These are phyloP conservation scores for Phytopythium aichiense DNA, from an alignment of 352 stramenopile species.

Conservation along the genomic window DNA sequence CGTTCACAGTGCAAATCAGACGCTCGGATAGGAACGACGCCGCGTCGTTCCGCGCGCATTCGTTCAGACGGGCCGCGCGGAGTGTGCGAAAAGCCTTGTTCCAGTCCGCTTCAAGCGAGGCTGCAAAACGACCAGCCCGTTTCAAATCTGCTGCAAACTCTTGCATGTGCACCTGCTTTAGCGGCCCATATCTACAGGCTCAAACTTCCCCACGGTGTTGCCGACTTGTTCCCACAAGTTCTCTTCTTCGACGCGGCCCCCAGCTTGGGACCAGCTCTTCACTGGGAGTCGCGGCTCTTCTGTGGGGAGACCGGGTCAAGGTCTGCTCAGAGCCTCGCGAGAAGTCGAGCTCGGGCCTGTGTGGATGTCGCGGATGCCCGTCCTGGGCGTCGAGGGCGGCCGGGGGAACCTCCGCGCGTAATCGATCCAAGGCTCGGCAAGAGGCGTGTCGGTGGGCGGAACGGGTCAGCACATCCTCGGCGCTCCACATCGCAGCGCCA, in stretches of 20 bases:
- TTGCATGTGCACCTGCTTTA: too few relatives aligned
- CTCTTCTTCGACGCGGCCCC: neutral
- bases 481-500: neutral
- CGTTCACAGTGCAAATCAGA: neutral
- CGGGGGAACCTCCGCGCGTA: neutral
- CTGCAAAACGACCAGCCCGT: too few relatives aligned
- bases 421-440: neutral
- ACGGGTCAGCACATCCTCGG: neutral
- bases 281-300: neutral
- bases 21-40: neutral
- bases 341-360: neutral
- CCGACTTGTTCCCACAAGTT: neutral
- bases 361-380: neutral
- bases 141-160: too few relatives aligned
- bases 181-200: too few relatives aligned
- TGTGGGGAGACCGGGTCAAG: neutral
- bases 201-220: too few relatives aligned
- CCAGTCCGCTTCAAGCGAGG: neutral
- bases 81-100: neutral
- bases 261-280: neutral
- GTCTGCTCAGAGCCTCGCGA: neutral
- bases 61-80: constrained; percentile 1
- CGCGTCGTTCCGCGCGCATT: constrained; percentile 2
- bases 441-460: neutral
- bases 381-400: too few relatives aligned